Conservation (phyloP, 345 rosid genomes). For the Eucalyptus caleyi region DNA sequence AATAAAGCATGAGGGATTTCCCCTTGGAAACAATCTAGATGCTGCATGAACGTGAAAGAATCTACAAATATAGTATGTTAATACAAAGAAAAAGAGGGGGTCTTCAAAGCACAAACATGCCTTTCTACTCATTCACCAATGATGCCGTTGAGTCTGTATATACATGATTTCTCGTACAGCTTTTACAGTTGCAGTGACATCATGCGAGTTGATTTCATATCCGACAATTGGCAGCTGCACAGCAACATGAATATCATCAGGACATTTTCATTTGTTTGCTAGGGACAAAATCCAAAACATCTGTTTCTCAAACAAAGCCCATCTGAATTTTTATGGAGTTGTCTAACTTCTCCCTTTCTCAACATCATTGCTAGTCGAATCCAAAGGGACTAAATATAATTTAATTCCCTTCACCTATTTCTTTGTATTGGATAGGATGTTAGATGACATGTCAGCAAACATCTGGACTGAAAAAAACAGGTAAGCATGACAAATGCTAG, state of each 20-base stretch:
- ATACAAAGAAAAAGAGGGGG: neutral
- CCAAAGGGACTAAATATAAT: neutral
- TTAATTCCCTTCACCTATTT: neutral
- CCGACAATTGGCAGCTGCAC: conserved; percentile 58
- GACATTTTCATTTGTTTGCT: neutral
- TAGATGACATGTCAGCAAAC: neutral
- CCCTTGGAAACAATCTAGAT: neutral
- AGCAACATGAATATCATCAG: neutral
- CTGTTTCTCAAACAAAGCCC: neutral
- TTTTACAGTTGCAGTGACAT: neutral
- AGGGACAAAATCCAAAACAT: neutral
- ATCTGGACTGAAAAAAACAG: neutral
- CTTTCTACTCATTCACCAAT: neutral
- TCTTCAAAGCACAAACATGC: neutral
- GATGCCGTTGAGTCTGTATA: neutral
- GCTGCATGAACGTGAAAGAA: neutral
- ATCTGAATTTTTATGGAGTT: neutral
- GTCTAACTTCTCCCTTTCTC: neutral
- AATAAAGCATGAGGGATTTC: neutral
- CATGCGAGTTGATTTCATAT: conserved; percentile 18
- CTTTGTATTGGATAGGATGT: neutral
- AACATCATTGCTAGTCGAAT: neutral
- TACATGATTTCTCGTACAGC: neutral
- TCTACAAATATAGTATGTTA: neutral
- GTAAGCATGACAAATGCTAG: neutral